Evolutionary conservation across 176 grass and related monocot species (phyloP).

Genomic region (Avena insularis): DNA sequence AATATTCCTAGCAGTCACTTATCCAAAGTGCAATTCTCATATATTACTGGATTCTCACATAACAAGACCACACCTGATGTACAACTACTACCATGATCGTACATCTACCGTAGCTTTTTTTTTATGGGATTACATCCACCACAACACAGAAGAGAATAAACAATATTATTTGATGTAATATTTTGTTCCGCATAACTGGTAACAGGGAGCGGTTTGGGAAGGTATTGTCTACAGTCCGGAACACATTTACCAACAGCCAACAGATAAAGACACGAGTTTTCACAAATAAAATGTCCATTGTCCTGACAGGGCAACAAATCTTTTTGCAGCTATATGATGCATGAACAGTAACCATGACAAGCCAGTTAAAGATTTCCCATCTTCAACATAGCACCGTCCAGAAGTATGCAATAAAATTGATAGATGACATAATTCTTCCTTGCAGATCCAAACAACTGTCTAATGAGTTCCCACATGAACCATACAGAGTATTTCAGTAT

Average conservation of each 20-base stretch:
- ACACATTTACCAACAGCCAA: neutral
- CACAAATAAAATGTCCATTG: neutral
- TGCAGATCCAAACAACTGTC: neutral
- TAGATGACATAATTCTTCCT: constrained; percentile 4
- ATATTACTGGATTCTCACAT: constrained; percentile 2
- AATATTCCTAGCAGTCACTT: constrained; percentile 14
- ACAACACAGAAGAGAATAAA: neutral
- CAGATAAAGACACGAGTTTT: neutral
- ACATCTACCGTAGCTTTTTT: neutral
- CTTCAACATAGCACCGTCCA: neutral
- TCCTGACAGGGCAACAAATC: neutral
- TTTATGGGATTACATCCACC: neutral
- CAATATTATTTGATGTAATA: neutral
- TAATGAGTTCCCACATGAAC: neutral
- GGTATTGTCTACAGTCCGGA: neutral
- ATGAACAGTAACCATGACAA: constrained; percentile 8
- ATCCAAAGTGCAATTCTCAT: neutral
- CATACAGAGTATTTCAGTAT: neutral
- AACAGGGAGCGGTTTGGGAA: neutral
- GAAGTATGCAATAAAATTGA: neutral
- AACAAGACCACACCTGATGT: neutral
- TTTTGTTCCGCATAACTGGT: neutral
- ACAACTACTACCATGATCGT: neutral
- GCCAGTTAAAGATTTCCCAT: neutral
- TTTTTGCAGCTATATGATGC: constrained; percentile 9